Evolutionary conservation across 2,329 filamentous ascomycete genomes (phyloP), one percentile per base, ranked within the genome.

Genomic region (Neopestalotiopsis clavispora): DNA sequence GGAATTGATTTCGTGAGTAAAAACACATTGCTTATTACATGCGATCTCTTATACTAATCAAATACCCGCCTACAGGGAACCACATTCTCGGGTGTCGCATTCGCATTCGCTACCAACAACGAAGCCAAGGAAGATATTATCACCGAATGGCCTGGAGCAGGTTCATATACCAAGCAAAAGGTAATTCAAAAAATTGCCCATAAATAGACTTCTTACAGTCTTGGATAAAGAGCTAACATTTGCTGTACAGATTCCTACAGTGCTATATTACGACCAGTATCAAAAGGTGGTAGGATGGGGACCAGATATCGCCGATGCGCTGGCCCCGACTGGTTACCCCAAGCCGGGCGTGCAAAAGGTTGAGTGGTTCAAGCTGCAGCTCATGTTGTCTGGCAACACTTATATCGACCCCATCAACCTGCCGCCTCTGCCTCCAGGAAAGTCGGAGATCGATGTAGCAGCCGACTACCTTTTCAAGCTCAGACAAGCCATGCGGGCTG

Each of bases 261-360:
- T 99, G n/a, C 89, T 99, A 70, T 99, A 99, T 85, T 99, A 99
- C 80, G 96, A 99, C 79, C 95, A 98, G 83, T 97, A 98, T 81
- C 96, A 99, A 79, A 98, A 98, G 82, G 96, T 99, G 63, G 96
- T 98, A n/a, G 96, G 96, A 75, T 99, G 96, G 96, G 96, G 96
- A 71, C 95, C 95, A 68, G 96, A 99, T 85, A 98, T 98, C 76
- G 94, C 96, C 70, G 95, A 98, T 83, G 96, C 96, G 72, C 89
- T 98, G 73, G 95, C 96, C 66, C 96, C 96, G 38, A 98, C 96
- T 56, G 96, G 96, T 72, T 98, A 98, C 81, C 96, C 96, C 74
- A 98, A 98, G 85, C 94, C 94, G 42, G 95, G 95, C 72, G 95
- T 99, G 74, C 96, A 98, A 82, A 98, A 98, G 85, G 95, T 98